Conservation (phyloP, 768 basidiomycete species). For the Trametopsis cervina region DNA sequence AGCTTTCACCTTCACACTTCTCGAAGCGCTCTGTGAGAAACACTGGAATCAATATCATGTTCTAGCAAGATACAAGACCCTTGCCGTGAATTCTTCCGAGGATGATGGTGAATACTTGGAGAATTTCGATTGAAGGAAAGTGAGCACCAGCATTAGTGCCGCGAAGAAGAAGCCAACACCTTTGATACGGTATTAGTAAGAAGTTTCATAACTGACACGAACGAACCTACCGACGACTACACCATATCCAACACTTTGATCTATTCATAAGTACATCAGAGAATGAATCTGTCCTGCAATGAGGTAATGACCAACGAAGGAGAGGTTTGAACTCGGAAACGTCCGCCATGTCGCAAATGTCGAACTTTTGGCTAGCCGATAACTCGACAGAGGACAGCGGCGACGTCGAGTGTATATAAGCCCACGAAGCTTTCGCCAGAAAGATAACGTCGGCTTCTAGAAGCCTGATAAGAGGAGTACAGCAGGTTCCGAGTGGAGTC, state of each 20-base stretch:
- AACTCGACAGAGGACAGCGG: not conserved
- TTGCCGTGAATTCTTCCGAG: constrained; percentile 38
- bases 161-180: constrained; percentile 48
- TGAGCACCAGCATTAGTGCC: constrained; percentile 38
- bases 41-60: not conserved
- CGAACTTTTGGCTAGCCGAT: not conserved
- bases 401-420: not conserved
- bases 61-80: not conserved
- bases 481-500: not conserved
- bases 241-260: constrained; percentile 41
- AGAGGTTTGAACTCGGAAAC: constrained; percentile 35
- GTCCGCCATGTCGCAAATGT: not conserved
- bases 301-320: too few relatives aligned
- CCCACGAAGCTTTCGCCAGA: not conserved
- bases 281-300: too few relatives aligned
- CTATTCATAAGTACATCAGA: constrained; percentile 17
- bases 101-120: constrained; percentile 38
- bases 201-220: not conserved
- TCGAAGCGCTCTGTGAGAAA: constrained; percentile 33
- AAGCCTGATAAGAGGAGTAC: not conserved
- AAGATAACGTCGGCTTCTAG: not conserved
- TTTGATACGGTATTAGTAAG: constrained; percentile 9
- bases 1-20: constrained; percentile 38
- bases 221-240: constrained; percentile 35
- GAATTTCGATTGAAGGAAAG: constrained; percentile 39